Base-by-base conservation (phyloP, 768 basidiomycete species). In the Exsudoporus frostii region DNA sequence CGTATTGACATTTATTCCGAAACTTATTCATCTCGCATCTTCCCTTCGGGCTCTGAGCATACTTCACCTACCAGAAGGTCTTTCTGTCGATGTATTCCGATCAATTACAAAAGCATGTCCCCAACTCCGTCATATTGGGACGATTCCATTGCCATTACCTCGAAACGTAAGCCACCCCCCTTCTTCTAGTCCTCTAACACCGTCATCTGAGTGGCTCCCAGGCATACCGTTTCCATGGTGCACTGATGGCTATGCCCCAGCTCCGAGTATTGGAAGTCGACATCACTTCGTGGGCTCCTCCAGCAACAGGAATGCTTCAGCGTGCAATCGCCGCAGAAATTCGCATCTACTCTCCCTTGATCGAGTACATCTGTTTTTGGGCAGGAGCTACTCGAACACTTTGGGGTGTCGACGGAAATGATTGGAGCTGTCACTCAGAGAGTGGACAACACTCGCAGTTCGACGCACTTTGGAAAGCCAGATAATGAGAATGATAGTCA, bases 321-420 rank as follows among this genome's bases (percentile, higher is more conserved):
- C 73, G 73, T 53, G 58, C 63, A 56, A 60, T 78, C 57, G 66
- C 69, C 47, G 64, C 71, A 25, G 77, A 78, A 54, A 59, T 75
- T 27, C 72, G 67, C 36, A 68, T 67, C 34, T 77, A 71, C 61
- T 65, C 70, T 38, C 69, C 74, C 5, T 64, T 60, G 25, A 59
- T 78, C 27, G 69, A 63, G 39, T 60, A 54, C 19, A 52, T 76
- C 50, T 65, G 67, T 41, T 61, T 78, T 60, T 72, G 74, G 72
- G 54, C 53, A 53, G 62, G 70, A 17, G 29, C 59, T 36, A 59
- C 50, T 44, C 58, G 70, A 39, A 62, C 62, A 27, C 60, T 71
- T 50, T 70, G 70, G 70, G 34, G 46, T 47, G 41, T 68, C 36
- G 68, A 70, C 68, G 69, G 69, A 72, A 62, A 70, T 71, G 70